Percentiles rank a stretch among this genome's conserved stretches.
phyloP scores from a whole-genome alignment of 345 rosid species.

The Erucastrum elatum region DNA sequence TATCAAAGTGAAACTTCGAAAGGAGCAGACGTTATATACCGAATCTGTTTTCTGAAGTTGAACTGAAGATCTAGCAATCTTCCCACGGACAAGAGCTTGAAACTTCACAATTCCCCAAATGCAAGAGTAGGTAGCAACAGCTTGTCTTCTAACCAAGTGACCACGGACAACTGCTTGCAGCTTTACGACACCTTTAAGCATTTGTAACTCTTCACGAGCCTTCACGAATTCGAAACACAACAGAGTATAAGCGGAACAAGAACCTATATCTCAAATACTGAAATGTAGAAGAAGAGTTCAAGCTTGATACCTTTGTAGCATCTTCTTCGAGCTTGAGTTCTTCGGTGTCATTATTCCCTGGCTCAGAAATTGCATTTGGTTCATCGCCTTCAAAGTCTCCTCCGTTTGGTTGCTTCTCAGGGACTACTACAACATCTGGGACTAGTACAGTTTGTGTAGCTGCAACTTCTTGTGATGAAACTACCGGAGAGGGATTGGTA shows the following conservation, averaged over 20 bases:
- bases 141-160: slow-evolving; percentile 80
- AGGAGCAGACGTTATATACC: background rate
- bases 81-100: slow-evolving; percentile 64
- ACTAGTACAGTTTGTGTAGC: slow-evolving; percentile 32
- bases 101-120: slow-evolving; percentile 62
- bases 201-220: slow-evolving; percentile 62
- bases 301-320: slow-evolving; percentile 62
- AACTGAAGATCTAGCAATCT: slow-evolving; percentile 51
- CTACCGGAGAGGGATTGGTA: slow-evolving; percentile 29
- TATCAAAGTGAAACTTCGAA: too few species aligned
- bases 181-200: slow-evolving; percentile 59
- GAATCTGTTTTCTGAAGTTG: slow-evolving; percentile 40
- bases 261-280: background rate
- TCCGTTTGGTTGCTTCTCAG: slow-evolving; percentile 33
- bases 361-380: slow-evolving; percentile 14
- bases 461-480: slow-evolving; percentile 36
- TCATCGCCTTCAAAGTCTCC: slow-evolving; percentile 21
- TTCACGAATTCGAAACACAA: slow-evolving; percentile 27
- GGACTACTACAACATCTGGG: background rate
- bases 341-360: slow-evolving; percentile 47
- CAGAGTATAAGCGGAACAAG: background rate
- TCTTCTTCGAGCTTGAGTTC: slow-evolving; percentile 54
- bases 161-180: slow-evolving; percentile 81
- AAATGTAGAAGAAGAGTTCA: slow-evolving; percentile 33
- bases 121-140: slow-evolving; percentile 67